phyloP scores from a whole-genome alignment of 1,139 yeast genomes.

The Wickerhamomyces sp. region DNA sequence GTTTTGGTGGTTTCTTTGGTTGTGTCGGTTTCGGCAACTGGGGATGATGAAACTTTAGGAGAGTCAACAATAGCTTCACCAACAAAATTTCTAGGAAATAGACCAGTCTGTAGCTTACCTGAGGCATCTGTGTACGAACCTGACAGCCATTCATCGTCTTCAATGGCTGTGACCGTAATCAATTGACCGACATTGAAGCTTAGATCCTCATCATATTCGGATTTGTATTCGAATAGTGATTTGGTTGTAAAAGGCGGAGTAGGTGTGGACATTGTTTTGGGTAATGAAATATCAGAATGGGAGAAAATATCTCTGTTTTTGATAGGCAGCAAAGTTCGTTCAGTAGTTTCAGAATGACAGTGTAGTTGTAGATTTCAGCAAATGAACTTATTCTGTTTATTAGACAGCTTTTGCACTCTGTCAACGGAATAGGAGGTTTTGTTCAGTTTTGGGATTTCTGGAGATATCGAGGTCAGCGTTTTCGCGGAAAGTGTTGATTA shows the following conservation, averaged over 20 bases:
- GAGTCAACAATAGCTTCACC: slow-evolving; percentile 21
- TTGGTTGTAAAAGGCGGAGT: slow-evolving; percentile 59
- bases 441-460: not conserved
- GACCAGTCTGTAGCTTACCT: slow-evolving; percentile 49
- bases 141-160: slow-evolving; percentile 87
- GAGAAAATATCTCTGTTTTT: not conserved
- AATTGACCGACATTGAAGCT: slow-evolving; percentile 60
- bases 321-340: too few relatives aligned
- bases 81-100: slow-evolving; percentile 88
- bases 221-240: slow-evolving; percentile 66
- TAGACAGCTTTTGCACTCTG: not conserved
- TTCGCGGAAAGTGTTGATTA: not conserved
- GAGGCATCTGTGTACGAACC: slow-evolving; percentile 52
- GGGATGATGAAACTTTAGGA: slow-evolving; percentile 8
- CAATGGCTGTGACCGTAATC: slow-evolving; percentile 69
- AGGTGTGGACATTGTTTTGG: not conserved
- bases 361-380: not conserved
- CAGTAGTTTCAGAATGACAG: not conserved
- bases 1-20: not conserved
- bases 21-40: not conserved
- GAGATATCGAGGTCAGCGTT: not conserved
- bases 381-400: not conserved
- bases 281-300: not conserved
- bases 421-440: not conserved
- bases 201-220: slow-evolving; percentile 84